phyloP scores from a whole-genome alignment of 2,329 filamentous ascomycete genomes.

The Sordariomycetes sp. region DNA sequence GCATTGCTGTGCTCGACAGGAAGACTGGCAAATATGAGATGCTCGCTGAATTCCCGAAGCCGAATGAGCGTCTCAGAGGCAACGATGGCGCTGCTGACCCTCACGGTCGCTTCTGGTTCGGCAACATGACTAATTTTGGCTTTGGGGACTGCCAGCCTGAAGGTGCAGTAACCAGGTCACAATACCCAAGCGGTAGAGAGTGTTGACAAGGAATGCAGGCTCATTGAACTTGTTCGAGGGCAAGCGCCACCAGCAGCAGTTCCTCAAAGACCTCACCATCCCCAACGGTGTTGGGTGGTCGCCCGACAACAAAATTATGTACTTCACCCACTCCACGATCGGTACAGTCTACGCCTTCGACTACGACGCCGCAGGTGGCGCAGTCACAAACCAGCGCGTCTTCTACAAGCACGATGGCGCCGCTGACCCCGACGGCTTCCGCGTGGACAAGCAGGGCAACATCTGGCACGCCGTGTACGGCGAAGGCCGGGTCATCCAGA shows the following conservation, averaged over 20 bases:
- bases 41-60: slow-evolving; percentile 35
- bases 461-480: slow-evolving; percentile 87
- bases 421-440: slow-evolving; percentile 75
- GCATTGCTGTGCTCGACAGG: slow-evolving; percentile 69
- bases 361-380: slow-evolving; percentile 54
- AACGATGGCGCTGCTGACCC: slow-evolving; percentile 82
- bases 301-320: slow-evolving; percentile 24
- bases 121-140: slow-evolving; percentile 71
- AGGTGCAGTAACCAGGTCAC: no score
- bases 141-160: slow-evolving; percentile 49
- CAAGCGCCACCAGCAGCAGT: slow-evolving; percentile 47
- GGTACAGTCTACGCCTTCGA: slow-evolving; percentile 66
- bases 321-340: slow-evolving; percentile 71
- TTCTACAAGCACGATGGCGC: slow-evolving; percentile 62
- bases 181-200: no score
- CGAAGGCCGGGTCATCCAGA: slow-evolving; percentile 63
- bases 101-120: slow-evolving; percentile 75
- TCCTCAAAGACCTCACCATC: slow-evolving; percentile 60
- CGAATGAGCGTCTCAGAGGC: slow-evolving; percentile 49
- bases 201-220: slow-evolving; percentile 36
- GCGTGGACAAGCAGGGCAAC: slow-evolving; percentile 74
- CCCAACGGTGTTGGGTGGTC: slow-evolving; percentile 30
- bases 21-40: slow-evolving; percentile 44
- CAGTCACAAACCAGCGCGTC: slow-evolving; percentile 57
- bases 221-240: slow-evolving; percentile 64